Percentiles rank a stretch among this genome's conserved stretches.
Evolutionary conservation across 73 alveolate genomes (phyloP).

Genomic region (Blepharisma stoltei): DNA sequence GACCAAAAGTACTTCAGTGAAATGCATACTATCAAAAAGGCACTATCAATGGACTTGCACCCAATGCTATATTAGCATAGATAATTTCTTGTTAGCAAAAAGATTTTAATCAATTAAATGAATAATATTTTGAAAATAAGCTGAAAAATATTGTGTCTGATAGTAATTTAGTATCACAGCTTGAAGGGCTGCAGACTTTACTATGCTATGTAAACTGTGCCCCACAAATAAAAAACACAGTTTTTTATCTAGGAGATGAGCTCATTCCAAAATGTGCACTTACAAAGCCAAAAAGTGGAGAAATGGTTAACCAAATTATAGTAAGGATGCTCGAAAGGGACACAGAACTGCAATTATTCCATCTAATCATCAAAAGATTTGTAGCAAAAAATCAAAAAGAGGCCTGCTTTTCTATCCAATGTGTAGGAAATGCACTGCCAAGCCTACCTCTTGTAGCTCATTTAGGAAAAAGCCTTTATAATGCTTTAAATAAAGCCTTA

Average conservation of each 20-base stretch:
- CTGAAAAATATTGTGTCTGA: constrained; percentile 18
- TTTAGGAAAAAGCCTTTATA: constrained; percentile 11
- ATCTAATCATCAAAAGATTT: background rate
- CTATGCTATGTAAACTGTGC: constrained; percentile 5
- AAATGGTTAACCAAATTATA: background rate
- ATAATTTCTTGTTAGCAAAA: no score
- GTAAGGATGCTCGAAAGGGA: background rate
- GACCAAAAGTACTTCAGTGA: no score
- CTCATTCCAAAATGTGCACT: constrained; percentile 9
- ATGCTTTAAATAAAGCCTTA: constrained; percentile 3
- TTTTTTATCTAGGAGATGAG: constrained; percentile 19
- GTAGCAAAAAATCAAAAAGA: constrained; percentile 23
- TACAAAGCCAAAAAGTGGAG: constrained; percentile 29
- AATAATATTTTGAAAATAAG: background rate
- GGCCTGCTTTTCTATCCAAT: constrained; percentile 6
- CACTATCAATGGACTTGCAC: no score
- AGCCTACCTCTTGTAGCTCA: background rate
- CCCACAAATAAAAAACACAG: constrained; percentile 2
- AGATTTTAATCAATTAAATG: no score
- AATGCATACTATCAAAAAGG: no score
- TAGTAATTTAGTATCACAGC: constrained; percentile 3
- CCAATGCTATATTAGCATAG: no score
- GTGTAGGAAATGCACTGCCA: background rate
- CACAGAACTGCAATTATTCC: background rate
- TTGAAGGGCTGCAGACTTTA: constrained; percentile 4